These are phyloP conservation scores for Parsonsia alboflavescens DNA, from an alignment of 257 asterid species.

Conservation along the genomic window DNA sequence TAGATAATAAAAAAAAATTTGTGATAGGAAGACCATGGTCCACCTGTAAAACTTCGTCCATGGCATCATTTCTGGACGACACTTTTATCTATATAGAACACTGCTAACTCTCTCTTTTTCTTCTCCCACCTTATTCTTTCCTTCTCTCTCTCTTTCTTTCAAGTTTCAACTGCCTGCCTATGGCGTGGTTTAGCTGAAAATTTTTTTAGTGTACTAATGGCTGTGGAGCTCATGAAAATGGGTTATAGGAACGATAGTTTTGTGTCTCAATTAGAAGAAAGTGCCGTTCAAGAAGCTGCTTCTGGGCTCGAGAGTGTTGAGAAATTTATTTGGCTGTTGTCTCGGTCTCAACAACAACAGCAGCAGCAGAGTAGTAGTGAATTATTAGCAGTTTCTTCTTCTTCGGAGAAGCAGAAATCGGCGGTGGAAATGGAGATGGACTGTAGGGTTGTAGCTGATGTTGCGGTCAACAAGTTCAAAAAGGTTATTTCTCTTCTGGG, in stretches of 20 bases:
- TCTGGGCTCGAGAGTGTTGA: conserved; percentile 72
- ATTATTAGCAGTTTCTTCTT: conserved; percentile 9
- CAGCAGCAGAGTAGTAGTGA: conserved; percentile 8
- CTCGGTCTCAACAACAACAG: conserved; percentile 25
- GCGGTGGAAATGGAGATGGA: conserved; percentile 27
- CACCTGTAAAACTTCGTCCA: conserved; percentile 19
- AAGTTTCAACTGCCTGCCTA: background rate
- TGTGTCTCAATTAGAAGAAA: conserved; percentile 36
- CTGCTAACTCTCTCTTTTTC: background rate
- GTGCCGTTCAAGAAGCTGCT: conserved; percentile 26
- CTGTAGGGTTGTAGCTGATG: conserved; percentile 55
- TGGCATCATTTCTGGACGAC: conserved; percentile 25
- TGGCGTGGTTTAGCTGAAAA: conserved; percentile 9
- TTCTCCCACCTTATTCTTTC: background rate
- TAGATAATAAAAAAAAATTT: no score
- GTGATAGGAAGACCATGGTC: no score
- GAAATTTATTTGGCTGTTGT: conserved; percentile 49
- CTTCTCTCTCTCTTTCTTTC: background rate
- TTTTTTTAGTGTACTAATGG: conserved; percentile 40
- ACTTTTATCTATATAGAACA: conserved; percentile 11
- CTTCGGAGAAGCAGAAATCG: conserved; percentile 12
- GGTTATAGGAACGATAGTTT: conserved; percentile 38
- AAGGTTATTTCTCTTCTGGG: conserved; percentile 57
- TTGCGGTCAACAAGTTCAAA: conserved; percentile 56
- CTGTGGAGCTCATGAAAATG: conserved; percentile 77